These are phyloP conservation scores for Hymenoscyphus repandus DNA, from an alignment of 2,329 filamentous ascomycete genomes.

Conservation along the genomic window DNA sequence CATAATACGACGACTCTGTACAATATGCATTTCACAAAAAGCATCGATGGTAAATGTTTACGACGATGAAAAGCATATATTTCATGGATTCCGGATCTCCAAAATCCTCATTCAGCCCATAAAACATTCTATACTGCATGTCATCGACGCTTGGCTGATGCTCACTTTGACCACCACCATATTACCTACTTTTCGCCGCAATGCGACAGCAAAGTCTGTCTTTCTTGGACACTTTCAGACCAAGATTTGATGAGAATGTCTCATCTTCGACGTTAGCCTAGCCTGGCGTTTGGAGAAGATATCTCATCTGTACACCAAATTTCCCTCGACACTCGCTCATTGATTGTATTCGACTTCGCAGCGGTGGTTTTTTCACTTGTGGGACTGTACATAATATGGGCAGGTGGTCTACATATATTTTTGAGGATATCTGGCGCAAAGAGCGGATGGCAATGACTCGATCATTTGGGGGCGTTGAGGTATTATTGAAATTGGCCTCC, in stretches of 20 bases:
- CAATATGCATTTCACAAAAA: not conserved
- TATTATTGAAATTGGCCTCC: not conserved
- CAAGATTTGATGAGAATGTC: too few species aligned
- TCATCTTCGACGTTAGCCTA: too few species aligned
- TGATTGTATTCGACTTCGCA: not conserved
- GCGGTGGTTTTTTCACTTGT: not conserved
- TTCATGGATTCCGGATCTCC: too few species aligned
- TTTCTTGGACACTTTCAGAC: too few species aligned
- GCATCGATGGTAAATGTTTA: not conserved
- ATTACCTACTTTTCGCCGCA: too few species aligned
- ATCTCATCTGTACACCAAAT: not conserved
- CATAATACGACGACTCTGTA: constrained; percentile 13
- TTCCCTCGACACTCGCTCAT: not conserved
- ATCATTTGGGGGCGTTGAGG: constrained; percentile 1
- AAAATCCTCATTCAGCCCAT: too few species aligned
- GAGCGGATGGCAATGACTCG: not conserved
- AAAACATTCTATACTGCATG: too few species aligned
- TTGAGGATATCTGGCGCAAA: not conserved
- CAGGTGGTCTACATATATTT: not conserved
- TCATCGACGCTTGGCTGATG: too few species aligned
- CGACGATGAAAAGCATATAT: not conserved
- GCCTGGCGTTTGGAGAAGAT: too few species aligned
- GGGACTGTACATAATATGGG: constrained; percentile 7
- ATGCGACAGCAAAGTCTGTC: too few species aligned
- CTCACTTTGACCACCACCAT: too few species aligned